Evolutionary conservation across 768 basidiomycete genomes (phyloP), one percentile per base, ranked within the genome.

Genomic region (Tricholoma flavovirens): DNA sequence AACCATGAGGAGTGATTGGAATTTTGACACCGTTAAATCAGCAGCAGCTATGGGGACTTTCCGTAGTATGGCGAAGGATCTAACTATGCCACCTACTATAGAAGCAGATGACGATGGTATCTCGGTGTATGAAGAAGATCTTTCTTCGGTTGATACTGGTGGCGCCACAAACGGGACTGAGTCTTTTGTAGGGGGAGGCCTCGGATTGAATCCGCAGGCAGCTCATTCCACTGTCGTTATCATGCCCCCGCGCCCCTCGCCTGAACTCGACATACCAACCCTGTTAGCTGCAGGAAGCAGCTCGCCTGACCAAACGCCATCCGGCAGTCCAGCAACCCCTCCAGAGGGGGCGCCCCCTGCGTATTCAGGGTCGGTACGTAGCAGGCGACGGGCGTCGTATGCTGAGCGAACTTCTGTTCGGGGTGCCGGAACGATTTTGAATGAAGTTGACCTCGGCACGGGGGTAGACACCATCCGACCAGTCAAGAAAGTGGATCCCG

Each of bases 1-100:
- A 45, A 92, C 93, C 1, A 79, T 96, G 71, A 82, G 83, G 66
- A 94, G 90, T 65, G 93, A 93, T 59, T 98, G 96, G 97, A 92
- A 90, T 68, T 98, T 98, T 67, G 94, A 94, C 63, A 95, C 92
- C 2, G 75, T 93, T 62, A 85, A 78, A 57, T 79, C 87, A 4
- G 75, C 81, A 8, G 78, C 84, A 26, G 83, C 86, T 3, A 88
- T 91, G 83, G 89, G 88, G 40, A 86, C 89, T 2, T 84, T 87
- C 66, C 82, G 84, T 50, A 86, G 81, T 55, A 85, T 87, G 75
- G 78, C 84, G 7, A 83, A 80, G 62, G 88, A 90, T 63, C 71
- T 89, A 21, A 60, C 64, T 4, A 76, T 81, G 71, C 80, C 81
- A 9, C 72, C 75, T 3, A 81, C 79, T 51, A 82, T 84, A 71